Percentiles rank a stretch among this genome's conserved stretches.
phyloP scores from a whole-genome alignment of 1,284 basidiomycete genomes.

The Sphaerobolus stellatus region DNA sequence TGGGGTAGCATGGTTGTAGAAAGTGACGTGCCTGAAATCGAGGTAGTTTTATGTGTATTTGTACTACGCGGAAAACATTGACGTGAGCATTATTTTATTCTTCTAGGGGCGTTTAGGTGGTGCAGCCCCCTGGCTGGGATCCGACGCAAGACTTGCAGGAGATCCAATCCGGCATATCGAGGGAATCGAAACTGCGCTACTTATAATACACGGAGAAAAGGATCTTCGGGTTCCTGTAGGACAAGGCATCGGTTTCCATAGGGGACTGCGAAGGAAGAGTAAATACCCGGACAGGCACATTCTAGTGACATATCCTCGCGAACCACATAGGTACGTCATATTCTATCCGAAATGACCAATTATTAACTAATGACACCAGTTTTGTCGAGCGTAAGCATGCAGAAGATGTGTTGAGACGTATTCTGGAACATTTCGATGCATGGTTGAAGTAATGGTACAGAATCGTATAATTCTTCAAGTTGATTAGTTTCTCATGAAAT shows the following conservation, averaged over 20 bases:
- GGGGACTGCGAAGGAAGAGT: slow-evolving; percentile 15
- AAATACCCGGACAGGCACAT: slow-evolving; percentile 17
- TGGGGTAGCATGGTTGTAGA: slow-evolving; percentile 17
- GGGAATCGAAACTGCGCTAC: slow-evolving; percentile 18
- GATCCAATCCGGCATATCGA: slow-evolving; percentile 16
- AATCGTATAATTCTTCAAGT: no score
- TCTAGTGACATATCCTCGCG: slow-evolving; percentile 20
- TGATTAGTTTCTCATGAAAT: no score
- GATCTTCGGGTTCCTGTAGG: slow-evolving; percentile 17
- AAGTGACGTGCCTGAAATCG: slow-evolving; percentile 15
- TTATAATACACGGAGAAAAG: slow-evolving; percentile 20
- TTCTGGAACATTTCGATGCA: slow-evolving; percentile 17
- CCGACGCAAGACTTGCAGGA: slow-evolving; percentile 6
- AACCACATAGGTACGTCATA: slow-evolving; percentile 16
- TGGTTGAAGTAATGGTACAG: slow-evolving; percentile 18
- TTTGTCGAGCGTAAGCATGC: slow-evolving; percentile 19
- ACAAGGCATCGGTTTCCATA: slow-evolving; percentile 18
- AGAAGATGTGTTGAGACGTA: slow-evolving; percentile 18
- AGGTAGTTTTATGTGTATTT: slow-evolving; percentile 9
- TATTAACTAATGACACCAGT: slow-evolving; percentile 1
- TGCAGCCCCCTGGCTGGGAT: slow-evolving; percentile 13
- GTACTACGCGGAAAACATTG: slow-evolving; percentile 3
- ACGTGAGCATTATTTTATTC: not conserved
- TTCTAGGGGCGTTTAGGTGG: slow-evolving; percentile 8
- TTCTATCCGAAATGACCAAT: not conserved